Evolutionary conservation across 192 early-diverging fungal species (phyloP).

Genomic region (Backusella australiensis): DNA sequence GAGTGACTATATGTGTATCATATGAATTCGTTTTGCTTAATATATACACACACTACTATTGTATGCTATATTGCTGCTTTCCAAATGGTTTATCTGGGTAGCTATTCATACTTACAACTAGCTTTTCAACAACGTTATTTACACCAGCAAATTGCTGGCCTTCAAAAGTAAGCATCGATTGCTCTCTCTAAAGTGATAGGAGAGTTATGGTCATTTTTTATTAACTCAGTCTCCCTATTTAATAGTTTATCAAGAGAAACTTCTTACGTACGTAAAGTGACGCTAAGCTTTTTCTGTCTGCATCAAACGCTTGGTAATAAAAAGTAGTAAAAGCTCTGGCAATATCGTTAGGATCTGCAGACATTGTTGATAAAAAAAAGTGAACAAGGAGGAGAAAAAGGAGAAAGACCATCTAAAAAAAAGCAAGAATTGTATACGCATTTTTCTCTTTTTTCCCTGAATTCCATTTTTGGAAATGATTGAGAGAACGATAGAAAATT

Average conservation of each 20-base stretch:
- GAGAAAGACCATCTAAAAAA: neutral
- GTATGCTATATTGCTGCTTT: too few relatives aligned
- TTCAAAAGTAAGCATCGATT: conserved; percentile 90
- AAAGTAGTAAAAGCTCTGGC: conserved; percentile 77
- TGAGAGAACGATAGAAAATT: neutral
- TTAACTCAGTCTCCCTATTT: neutral
- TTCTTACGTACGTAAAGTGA: conserved; percentile 74
- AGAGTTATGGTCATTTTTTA: neutral
- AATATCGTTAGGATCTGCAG: conserved; percentile 31
- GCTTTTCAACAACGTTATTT: conserved; percentile 70
- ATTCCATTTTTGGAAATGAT: neutral
- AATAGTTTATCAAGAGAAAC: neutral
- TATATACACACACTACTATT: too few relatives aligned
- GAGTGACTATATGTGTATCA: conserved; percentile 48
- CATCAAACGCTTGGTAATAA: conserved; percentile 89
- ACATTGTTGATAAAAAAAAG: neutral
- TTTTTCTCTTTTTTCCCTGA: neutral
- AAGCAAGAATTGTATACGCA: neutral
- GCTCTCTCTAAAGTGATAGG: conserved; percentile 53
- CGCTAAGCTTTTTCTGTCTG: conserved; percentile 57
- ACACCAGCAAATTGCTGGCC: conserved; percentile 61
- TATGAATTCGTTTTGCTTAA: neutral
- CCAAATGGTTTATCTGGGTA: too few relatives aligned
- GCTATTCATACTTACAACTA: conserved; percentile 39
- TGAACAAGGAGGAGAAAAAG: neutral